Conservation (phyloP, 148 eudicot species). For the Rhododendron ferrugineum region DNA sequence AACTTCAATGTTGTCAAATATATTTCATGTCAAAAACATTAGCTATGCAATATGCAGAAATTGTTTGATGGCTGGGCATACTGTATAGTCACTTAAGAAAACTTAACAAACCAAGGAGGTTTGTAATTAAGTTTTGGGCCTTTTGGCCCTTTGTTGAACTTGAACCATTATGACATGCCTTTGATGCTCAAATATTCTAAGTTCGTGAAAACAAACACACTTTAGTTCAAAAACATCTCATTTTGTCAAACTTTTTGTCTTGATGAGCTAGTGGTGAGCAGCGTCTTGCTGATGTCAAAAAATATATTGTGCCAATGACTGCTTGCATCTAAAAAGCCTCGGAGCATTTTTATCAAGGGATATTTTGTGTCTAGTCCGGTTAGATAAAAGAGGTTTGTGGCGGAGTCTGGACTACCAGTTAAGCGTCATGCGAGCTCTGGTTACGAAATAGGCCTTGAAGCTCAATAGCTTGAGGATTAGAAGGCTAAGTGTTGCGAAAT, state of each 20-base stretch:
- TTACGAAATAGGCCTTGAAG: neutral
- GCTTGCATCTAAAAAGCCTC: neutral
- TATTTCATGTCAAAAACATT: neutral
- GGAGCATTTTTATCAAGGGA: neutral
- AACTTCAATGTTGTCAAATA: too few relatives aligned
- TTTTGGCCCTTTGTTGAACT: neutral
- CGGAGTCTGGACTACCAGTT: neutral
- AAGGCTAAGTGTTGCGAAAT: neutral
- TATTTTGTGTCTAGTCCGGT: neutral
- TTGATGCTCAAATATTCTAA: neutral
- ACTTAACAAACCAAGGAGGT: neutral
- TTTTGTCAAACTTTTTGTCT: neutral
- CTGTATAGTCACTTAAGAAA: neutral
- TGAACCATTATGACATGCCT: neutral
- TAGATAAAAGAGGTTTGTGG: slow-evolving; percentile 3
- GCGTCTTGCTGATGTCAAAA: neutral
- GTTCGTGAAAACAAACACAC: neutral
- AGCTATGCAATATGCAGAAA: neutral
- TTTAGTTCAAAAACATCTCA: neutral
- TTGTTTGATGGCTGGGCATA: neutral
- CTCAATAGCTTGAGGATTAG: neutral
- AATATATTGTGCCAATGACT: neutral
- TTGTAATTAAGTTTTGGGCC: neutral
- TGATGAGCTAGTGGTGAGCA: neutral
- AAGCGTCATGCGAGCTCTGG: neutral